Conservation (phyloP, 75 land plant species). For the Pinus tabuliformis region DNA sequence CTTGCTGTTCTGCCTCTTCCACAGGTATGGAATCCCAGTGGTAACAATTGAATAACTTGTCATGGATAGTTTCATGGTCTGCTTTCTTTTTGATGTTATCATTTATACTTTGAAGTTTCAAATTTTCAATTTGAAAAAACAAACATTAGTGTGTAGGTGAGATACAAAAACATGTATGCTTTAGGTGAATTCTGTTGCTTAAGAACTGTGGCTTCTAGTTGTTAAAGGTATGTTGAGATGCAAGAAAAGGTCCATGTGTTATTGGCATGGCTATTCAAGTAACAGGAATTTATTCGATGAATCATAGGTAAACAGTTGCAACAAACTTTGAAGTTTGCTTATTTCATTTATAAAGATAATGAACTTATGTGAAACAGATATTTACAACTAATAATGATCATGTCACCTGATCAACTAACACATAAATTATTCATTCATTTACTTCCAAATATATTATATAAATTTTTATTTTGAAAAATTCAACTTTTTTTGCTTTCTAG, state of each 20-base stretch:
- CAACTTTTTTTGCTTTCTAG: too few species aligned
- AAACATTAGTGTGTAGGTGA: background rate
- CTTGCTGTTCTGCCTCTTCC: conserved; percentile 54
- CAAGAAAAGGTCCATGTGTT: background rate
- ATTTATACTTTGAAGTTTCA: too few species aligned
- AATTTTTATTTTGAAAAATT: too few species aligned
- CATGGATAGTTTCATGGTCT: background rate
- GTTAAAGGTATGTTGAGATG: background rate
- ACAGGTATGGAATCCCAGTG: conserved; percentile 30
- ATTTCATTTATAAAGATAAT: background rate
- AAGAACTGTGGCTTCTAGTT: background rate
- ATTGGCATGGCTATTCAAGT: background rate
- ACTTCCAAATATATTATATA: background rate
- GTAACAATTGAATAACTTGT: background rate
- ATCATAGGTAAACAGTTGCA: background rate
- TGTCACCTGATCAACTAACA: background rate
- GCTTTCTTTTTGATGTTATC: background rate
- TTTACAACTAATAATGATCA: background rate
- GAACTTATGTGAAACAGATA: background rate
- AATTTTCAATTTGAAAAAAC: background rate
- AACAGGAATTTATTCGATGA: background rate
- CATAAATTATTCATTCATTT: background rate
- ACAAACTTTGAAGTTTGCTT: background rate
- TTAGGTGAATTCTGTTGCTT: background rate
- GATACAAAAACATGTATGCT: background rate